Evolutionary conservation across 176 grass and related monocot species (phyloP), one percentile per base, ranked within the genome.

Genomic region (Saccharum officinarum): DNA sequence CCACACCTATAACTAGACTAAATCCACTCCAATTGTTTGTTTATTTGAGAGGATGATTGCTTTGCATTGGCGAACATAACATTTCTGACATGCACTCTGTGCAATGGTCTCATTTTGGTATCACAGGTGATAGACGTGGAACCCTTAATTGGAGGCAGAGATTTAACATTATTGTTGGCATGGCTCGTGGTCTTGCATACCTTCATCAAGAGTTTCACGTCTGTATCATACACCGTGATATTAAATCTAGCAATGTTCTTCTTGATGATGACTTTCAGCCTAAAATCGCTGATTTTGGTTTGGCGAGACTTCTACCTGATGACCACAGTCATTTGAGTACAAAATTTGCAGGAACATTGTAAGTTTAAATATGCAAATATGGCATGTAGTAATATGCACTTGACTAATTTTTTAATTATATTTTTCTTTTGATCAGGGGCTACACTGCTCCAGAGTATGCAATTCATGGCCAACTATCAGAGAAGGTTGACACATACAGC

Each of bases 371-470:
- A 73, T 36, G 17, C 6, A 89, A 40, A 86, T 64, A 84, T 40
- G 73, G 40, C 25, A 69, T 82, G 82, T 25, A 6, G 37, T 74
- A 69, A 17, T 54, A 31, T 8, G 42, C 42, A 39, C 41, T 76
- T 45, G 25, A 28, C 11, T 54, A 46, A 67, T 36, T 64, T 69
- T 75, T 42, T 75, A 36, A 87, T 71, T 54, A 70, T 54, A 23
- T 66, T 70, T 75, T 84, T 44, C 28, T 74, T 23, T 83, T 90
- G 71, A 71, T 57, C 83, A 97, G 94, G 75, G 94, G 94, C 55
- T 97, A 97, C 75, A 97, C 92, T 77, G 93, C 93, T 80, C 93
- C 93, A 34, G 93, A 95, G 28, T 97, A 97, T 84, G 91, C 94
- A 83, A 92, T 97, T 44, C 92, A 92, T 83, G 94, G 94, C 25